Evolutionary conservation across 345 rosid species (phyloP).

Genomic region (Corymbia maculata): DNA sequence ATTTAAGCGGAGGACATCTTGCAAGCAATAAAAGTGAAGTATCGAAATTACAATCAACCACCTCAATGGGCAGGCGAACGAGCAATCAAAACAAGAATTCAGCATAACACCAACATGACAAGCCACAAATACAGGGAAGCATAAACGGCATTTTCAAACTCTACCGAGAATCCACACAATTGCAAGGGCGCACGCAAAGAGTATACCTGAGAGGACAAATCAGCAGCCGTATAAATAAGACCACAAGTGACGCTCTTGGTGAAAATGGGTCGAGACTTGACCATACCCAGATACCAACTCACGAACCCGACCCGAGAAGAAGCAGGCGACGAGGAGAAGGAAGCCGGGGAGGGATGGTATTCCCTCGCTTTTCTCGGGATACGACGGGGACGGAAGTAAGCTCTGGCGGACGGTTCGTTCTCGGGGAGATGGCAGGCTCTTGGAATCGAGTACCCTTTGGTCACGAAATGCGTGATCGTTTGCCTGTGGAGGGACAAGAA

Average conservation of each 20-base stretch:
- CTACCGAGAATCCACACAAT: not conserved
- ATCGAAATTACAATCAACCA: not conserved
- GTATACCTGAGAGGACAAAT: constrained; percentile 81
- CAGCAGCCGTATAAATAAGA: constrained; percentile 76
- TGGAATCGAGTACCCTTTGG: not conserved
- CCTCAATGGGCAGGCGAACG: not conserved
- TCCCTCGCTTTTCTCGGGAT: constrained; percentile 22
- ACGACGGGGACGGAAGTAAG: constrained; percentile 10
- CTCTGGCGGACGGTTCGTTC: constrained; percentile 29
- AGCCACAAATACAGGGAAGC: not conserved
- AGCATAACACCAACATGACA: not conserved
- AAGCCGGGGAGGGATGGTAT: constrained; percentile 12
- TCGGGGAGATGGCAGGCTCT: not conserved
- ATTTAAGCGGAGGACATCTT: not conserved
- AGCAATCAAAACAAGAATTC: not conserved
- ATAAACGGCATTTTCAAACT: not conserved
- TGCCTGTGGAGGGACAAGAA: not conserved
- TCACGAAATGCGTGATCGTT: not conserved
- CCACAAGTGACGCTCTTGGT: constrained; percentile 69
- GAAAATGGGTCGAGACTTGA: constrained; percentile 68
- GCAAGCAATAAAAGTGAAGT: not conserved
- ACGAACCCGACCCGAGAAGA: constrained; percentile 39
- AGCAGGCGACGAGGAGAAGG: constrained; percentile 5
- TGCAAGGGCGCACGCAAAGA: not conserved
- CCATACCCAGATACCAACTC: constrained; percentile 81